Base-by-base conservation (phyloP, 306 rosid genomes). In the Prunus armeniaca region DNA sequence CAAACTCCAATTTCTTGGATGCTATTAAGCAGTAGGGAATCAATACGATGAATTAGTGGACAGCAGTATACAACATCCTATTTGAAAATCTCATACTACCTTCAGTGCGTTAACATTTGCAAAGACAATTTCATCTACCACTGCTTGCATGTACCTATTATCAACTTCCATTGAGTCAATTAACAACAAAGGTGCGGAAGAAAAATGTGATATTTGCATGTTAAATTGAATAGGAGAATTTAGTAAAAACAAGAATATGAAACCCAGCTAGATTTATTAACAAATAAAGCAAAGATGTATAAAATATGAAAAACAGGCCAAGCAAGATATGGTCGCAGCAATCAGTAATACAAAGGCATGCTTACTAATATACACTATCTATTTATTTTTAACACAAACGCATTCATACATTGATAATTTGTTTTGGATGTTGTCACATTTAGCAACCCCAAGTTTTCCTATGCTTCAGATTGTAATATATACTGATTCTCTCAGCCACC, bases 121-220 rank as follows among this genome's bases (percentile, higher is more conserved):
- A 72, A 88, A 85, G 76, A 92, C 86, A 69, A 90, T 81, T 91
- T 92, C 97, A 76, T 95, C 98, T 71, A 88, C 97, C 85, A 92
- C 97, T 22, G 98, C 98, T 84, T 95, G 98, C 96, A 95, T 92
- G 83, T 95, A 95, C 92, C 98, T 95, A 67, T 65, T 74, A 71
- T 77, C 68, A 81, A 78, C 19, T 34, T 78, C 73, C 77, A 58
- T 14, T 24, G 45, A 30, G 71, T 49, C 65, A 72, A 30, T 34
- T 47, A 10, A 52, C 18, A 62, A 34, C 47, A 60, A 51, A 55
- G 15, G 17, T 72, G 34, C 19, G 1, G 32, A 34, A 5, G 3
- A 38, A 72, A 72, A 41, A 62, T 68, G 56, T 50, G 41, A 71
- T 14, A 22, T 60, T 27, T 60, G 38, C 9, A 27, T 14, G 28